Base-by-base conservation (phyloP, 31 red algal species). In the Odonthalia washingtoniensis region DNA sequence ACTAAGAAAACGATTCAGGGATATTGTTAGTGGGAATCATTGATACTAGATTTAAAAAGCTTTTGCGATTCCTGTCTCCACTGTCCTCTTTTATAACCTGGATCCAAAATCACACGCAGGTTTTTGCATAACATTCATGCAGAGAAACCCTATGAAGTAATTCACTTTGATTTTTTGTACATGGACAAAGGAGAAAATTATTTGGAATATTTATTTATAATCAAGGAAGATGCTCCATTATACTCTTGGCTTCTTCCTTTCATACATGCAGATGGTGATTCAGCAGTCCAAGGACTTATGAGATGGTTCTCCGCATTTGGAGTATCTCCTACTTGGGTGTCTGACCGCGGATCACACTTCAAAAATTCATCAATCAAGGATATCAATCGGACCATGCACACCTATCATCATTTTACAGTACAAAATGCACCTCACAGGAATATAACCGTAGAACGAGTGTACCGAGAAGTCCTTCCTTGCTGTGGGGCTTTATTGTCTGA, bases 201-300 rank as follows among this genome's bases (percentile, higher is more conserved):
- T 39, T 40, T 73, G 17, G 34, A 72, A 33, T 85, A 85, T 24
- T 41, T 74, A 32, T 36, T 85, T 12, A 24, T 70, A 17, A 33
- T 32, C 35, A 85, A 85, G 57, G 66, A 85, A 37, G 27, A 85
- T 43, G 14, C 44, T 43, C 52, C 66, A 3, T 35, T 30, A 1
- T 74, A 52, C 67, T 32, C 28, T 40, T 85, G 81, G 81, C 65
- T 85, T 43, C 66, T 60, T 27, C 81, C 81, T 73, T 42, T 33
- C 64, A 42, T 12, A 27, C 30, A 41, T 14, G 30, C 64, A 9
- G 38, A 70, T 21, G 36, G 40, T 16, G 65, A 33, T 36, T 34
- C 35, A 31, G 32, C 67, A 2, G 81, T 52, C 35, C 27, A 73
- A 41, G 65, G 35, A 31, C 16, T 85, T 18, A 28, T 74, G 24